A percentile compares a stretch with the other conserved stretches of the same genome.
Conservation (phyloP, 345 rosid species). For the Gossypium anomalum region DNA sequence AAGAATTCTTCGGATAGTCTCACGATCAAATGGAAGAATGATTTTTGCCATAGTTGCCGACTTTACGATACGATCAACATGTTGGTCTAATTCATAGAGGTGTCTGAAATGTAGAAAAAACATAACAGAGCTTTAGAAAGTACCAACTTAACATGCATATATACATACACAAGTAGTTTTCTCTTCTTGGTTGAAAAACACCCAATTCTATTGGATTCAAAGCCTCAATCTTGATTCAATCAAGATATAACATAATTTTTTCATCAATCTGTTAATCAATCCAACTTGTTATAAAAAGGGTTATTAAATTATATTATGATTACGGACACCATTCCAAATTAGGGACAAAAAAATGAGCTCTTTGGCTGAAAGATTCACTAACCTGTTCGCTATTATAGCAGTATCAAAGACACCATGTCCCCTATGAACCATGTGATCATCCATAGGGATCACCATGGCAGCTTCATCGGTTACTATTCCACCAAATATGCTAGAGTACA, state of each 20-base stretch:
- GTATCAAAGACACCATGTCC: conserved; percentile 97
- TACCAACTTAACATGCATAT: not conserved
- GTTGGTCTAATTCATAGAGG: conserved; percentile 87
- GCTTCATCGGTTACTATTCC: conserved; percentile 75
- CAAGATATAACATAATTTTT: no score
- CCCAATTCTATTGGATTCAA: not conserved
- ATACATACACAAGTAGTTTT: no score
- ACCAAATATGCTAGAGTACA: conserved; percentile 84
- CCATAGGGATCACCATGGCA: conserved; percentile 86
- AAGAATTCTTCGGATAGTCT: conserved; percentile 54
- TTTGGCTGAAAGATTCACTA: conserved; percentile 21
- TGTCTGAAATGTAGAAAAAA: conserved; percentile 35
- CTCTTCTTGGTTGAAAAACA: not conserved
- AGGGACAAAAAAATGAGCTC: not conserved
- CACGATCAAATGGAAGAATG: conserved; percentile 49
- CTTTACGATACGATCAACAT: conserved; percentile 74
- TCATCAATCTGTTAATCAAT: no score
- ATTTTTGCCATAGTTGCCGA: conserved; percentile 83
- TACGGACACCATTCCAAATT: not conserved
- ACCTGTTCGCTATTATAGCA: conserved; percentile 76
- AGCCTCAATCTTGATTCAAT: not conserved
- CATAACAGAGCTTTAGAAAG: not conserved
- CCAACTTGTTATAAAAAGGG: not conserved
- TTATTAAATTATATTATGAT: not conserved
- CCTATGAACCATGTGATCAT: conserved; percentile 94